Evolutionary conservation across 139 green algal genomes (phyloP), one percentile per base, ranked within the genome.

Genomic region (Limnomonas spitsbergensis): DNA sequence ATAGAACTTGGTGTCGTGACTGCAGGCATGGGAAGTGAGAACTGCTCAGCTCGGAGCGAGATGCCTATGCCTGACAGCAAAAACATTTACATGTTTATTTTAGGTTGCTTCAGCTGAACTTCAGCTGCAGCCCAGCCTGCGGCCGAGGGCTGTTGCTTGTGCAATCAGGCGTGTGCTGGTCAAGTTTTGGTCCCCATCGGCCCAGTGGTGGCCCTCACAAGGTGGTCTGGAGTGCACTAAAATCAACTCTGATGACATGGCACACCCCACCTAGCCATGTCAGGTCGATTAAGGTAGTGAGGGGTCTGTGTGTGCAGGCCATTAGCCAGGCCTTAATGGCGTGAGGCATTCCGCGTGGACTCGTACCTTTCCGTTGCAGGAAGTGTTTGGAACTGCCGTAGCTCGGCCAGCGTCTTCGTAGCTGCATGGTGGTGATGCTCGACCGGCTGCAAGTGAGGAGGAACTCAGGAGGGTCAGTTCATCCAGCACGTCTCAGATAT

Each of bases 331-430:
- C 14, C 47, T 70, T n/a, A 77, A 69, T n/a, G n/a, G n/a, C 27
- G 53, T 27, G 32, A 20, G 69, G 32, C 31, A 42, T 2, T 20
- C 14, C 66, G 4, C 26, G 3, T 54, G 1, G n/a, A 20, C 47
- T 40, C 79, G 2, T 53, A 83, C 78, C 71, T 56, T 1, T 54
- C 40, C 0, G 61, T 47, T 1, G 67, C 66, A 1, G 73, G 52
- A 3, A 47, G 40, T 29, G 73, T 53, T 9, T 61, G 53, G 40
- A 80, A 78, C 27, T 75, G 70, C 4, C 40, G 14, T 2, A 84
- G 79, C 27, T 84, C 42, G 29, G 32, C 24, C 3, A 84, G 52
- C 2, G 73, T 74, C 9, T 47, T 77, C 4, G 35, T 77, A 2
- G 32, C 14, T 14, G 71, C 71, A 26, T 77, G 71, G 42, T 77